Evolutionary conservation across 2,329 filamentous ascomycete species (phyloP).

Genomic region (Ophiostoma montium): DNA sequence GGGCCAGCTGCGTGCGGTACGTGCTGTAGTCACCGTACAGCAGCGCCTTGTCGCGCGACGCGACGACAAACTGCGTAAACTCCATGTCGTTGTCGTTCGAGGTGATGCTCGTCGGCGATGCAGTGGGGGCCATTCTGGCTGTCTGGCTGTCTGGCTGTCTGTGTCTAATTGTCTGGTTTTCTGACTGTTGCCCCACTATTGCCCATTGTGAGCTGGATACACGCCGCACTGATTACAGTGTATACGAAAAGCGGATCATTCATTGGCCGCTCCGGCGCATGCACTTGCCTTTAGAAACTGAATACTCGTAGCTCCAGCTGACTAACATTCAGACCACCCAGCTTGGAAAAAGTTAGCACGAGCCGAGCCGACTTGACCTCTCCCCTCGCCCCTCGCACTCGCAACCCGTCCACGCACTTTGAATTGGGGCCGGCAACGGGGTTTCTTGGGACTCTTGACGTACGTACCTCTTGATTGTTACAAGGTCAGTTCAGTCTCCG

Average conservation of each 20-base stretch:
- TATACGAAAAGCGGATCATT: slow-evolving; percentile 4
- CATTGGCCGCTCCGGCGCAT: slow-evolving; percentile 9
- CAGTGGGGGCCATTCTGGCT: slow-evolving; percentile 2
- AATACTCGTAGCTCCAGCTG: neutral
- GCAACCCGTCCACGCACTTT: too few species aligned
- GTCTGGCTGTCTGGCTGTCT: neutral
- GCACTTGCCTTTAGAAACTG: slow-evolving; percentile 3
- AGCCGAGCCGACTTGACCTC: neutral
- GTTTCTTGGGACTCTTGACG: too few species aligned
- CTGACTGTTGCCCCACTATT: slow-evolving; percentile 4
- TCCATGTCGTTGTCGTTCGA: slow-evolving; percentile 47
- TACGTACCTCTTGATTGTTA: too few species aligned
- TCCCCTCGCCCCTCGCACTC: too few species aligned
- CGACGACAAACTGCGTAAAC: slow-evolving; percentile 65
- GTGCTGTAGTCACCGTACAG: slow-evolving; percentile 78
- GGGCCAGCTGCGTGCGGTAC: slow-evolving; percentile 67
- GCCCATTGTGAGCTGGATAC: slow-evolving; percentile 1
- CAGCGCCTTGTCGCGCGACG: slow-evolving; percentile 67
- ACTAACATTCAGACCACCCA: slow-evolving; percentile 5
- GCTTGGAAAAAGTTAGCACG: neutral
- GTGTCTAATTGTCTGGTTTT: neutral
- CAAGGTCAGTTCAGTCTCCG: too few species aligned
- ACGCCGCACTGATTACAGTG: too few species aligned
- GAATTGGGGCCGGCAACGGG: too few species aligned
- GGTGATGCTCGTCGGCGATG: slow-evolving; percentile 1